A percentile compares a stretch with the other conserved stretches of the same genome.
Conservation (phyloP, 768 basidiomycete species). For the Gloeopeniophorella convolvens region DNA sequence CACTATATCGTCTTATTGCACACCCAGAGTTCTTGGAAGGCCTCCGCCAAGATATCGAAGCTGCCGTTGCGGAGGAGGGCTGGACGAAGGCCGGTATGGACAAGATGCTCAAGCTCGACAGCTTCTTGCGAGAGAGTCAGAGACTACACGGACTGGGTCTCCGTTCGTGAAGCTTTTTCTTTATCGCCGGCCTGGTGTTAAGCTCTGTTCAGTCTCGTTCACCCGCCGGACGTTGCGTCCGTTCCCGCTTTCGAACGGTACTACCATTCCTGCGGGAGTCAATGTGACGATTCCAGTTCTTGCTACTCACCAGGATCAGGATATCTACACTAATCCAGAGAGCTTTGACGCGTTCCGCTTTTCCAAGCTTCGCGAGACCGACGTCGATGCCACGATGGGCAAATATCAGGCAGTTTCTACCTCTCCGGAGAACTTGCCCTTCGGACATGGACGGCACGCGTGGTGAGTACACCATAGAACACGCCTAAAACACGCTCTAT, state of each 20-base stretch:
- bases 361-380: slow-evolving; percentile 12
- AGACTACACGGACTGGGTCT: slow-evolving; percentile 23
- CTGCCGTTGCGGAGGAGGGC: slow-evolving; percentile 24
- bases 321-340: slow-evolving; percentile 29
- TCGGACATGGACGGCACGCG: slow-evolving; percentile 25
- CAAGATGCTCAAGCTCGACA: slow-evolving; percentile 31
- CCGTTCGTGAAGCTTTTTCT: slow-evolving; percentile 15
- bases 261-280: slow-evolving; percentile 34
- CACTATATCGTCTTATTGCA: slow-evolving; percentile 27
- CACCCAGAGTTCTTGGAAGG: slow-evolving; percentile 24
- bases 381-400: neutral
- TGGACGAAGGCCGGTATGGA: slow-evolving; percentile 28
- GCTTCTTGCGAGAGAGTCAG: slow-evolving; percentile 31
- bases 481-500: no score
- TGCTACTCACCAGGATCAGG: slow-evolving; percentile 28
- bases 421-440: slow-evolving; percentile 20
- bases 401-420: slow-evolving; percentile 12
- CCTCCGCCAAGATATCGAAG: slow-evolving; percentile 31
- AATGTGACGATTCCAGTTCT: slow-evolving; percentile 27
- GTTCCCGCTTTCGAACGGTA: slow-evolving; percentile 40
- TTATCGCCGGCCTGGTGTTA: neutral
- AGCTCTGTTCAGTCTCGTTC: slow-evolving; percentile 26
- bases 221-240: slow-evolving; percentile 32
- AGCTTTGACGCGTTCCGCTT: slow-evolving; percentile 41
- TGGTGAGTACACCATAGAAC: no score